Percentiles rank a stretch among this genome's conserved stretches.
phyloP scores from a whole-genome alignment of 345 rosid genomes.

The Acer negundo region DNA sequence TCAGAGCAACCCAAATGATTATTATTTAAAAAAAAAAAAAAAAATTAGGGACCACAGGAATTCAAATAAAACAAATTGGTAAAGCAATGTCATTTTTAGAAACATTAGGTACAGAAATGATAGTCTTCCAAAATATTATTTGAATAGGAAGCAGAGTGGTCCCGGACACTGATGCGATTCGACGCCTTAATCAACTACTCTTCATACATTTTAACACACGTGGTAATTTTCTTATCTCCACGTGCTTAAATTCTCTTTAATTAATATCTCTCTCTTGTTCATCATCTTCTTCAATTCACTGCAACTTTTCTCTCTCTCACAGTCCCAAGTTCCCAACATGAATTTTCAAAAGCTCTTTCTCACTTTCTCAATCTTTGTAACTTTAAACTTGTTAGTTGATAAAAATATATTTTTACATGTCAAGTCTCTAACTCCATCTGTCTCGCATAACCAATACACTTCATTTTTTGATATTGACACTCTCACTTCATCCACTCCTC shows the following conservation, averaged over 20 bases:
- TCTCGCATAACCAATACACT: neutral
- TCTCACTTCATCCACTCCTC: constrained; percentile 13
- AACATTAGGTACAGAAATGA: too few relatives aligned
- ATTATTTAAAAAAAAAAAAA: too few relatives aligned
- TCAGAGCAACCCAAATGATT: too few relatives aligned
- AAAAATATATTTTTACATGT: neutral
- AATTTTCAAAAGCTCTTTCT: constrained; percentile 4
- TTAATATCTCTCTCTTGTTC: neutral
- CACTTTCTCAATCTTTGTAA: neutral
- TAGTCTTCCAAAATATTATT: too few relatives aligned
- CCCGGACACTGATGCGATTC: constrained; percentile 19
- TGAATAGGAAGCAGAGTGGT: constrained; percentile 10
- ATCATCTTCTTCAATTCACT: neutral
- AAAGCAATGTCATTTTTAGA: too few relatives aligned
- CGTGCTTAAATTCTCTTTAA: constrained; percentile 37
- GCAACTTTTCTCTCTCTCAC: neutral
- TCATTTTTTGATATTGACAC: constrained; percentile 18
- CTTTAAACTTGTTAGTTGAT: neutral
- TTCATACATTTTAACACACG: neutral
- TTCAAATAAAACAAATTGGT: too few relatives aligned
- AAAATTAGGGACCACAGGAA: too few relatives aligned
- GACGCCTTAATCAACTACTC: constrained; percentile 18
- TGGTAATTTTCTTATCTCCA: constrained; percentile 18
- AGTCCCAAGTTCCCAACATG: constrained; percentile 8
- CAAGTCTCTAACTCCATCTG: constrained; percentile 8